Percentiles rank a stretch among this genome's conserved stretches.
Conservation (phyloP, 1,284 basidiomycete species). For the Tilletia walkeri region DNA sequence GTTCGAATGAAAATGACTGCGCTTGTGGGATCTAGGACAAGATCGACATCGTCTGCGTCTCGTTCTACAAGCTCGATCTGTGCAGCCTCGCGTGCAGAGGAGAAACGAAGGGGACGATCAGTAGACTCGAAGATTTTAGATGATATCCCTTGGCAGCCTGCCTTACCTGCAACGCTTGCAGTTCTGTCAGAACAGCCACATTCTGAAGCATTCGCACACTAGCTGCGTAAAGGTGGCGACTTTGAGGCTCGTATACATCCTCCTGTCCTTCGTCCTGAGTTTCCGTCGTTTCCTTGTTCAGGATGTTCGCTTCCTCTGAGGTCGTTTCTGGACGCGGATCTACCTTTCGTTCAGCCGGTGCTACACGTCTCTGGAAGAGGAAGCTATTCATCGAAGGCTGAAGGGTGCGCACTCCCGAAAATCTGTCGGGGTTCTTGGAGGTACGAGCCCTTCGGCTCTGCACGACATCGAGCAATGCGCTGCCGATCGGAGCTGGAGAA, state of each 20-base stretch:
- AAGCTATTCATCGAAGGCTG: neutral
- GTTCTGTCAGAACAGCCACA: neutral
- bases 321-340: neutral
- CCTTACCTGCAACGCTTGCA: neutral
- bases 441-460: too few species aligned
- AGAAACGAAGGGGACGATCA: neutral
- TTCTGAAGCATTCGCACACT: conserved; percentile 12
- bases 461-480: too few species aligned
- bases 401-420: too few species aligned
- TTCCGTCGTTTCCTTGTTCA: neutral
- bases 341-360: neutral
- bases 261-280: neutral
- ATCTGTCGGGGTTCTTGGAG: too few species aligned
- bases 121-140: neutral
- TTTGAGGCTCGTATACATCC: too few species aligned
- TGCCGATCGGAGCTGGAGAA: too few species aligned
- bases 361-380: neutral
- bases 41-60: neutral
- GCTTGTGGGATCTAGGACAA: neutral
- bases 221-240: neutral
- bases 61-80: neutral
- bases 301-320: neutral
- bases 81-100: neutral
- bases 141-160: neutral
- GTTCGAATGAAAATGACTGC: neutral